Base-by-base conservation (phyloP, 768 basidiomycete species). In the Lactarius akahatsu region DNA sequence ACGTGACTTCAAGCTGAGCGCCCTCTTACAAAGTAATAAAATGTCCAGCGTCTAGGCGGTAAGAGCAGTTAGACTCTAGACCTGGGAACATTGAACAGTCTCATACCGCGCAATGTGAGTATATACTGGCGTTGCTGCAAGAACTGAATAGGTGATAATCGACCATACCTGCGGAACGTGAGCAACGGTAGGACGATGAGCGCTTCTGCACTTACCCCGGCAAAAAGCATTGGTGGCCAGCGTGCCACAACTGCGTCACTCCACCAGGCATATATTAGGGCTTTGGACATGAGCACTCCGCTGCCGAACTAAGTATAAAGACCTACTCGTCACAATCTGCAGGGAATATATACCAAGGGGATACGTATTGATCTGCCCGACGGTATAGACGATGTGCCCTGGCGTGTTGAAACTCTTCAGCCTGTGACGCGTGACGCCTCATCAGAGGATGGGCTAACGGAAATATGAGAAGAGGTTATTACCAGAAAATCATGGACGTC, bases 401-500 rank as follows among this genome's bases (percentile, higher is more conserved):
- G 58, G 64, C 4, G 47, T 57, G 70, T 79, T 79, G 70, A 78
- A 79, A 57, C 76, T 77, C 72, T 79, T 75, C 41, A 79, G 71
- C 78, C 76, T 77, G 32, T 11, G 52, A n/a, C n/a, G n/a, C n/a
- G n/a, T n/a, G n/a, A 26, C 28, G 8, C 36, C 43, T 3, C 26
- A 23, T 58, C n/a, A 64, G 57, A 18, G 1, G 38, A 47, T 41
- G 45, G 4, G 20, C 9, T n/a, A 18, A 66, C n/a, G 0, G 6
- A 2, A n/a, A 55, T 13, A 50, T 16, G 9, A n/a, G n/a, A 5
- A 30, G 38, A 3, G 2, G 5, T 9, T 41, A 72, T 36, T 30
- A 75, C 76, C 78, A 79, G 72, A 78, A 79, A 32, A 77, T 78
- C 78, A 79, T 79, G 5, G 77, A 76, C 6, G 72, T 72, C 10